Evolutionary conservation across 2,329 filamentous ascomycete species (phyloP).

Genomic region (Onygenales sp.): DNA sequence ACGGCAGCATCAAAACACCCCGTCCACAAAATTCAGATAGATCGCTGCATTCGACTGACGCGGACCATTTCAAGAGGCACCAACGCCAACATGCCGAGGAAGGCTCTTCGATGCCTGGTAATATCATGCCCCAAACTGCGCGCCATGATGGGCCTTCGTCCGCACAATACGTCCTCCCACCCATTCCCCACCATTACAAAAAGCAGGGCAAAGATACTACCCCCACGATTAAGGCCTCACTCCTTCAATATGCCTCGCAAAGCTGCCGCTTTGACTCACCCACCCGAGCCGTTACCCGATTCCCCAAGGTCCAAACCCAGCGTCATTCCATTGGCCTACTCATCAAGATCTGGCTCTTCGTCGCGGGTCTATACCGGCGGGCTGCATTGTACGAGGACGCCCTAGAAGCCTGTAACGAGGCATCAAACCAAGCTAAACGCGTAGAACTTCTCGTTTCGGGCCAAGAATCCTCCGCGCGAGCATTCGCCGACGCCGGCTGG

Average conservation of each 20-base stretch:
- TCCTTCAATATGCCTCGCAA: slow-evolving; percentile 29
- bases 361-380: slow-evolving; percentile 77
- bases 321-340: slow-evolving; percentile 51
- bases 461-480: slow-evolving; percentile 53
- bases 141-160: slow-evolving; percentile 2
- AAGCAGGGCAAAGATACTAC: slow-evolving; percentile 23
- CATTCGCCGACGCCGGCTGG: slow-evolving; percentile 61
- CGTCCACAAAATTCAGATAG: slow-evolving; percentile 15
- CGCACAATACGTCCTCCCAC: slow-evolving; percentile 19
- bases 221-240: slow-evolving; percentile 32
- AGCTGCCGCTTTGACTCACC: slow-evolving; percentile 30
- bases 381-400: slow-evolving; percentile 73
- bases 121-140: slow-evolving; percentile 1
- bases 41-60: slow-evolving; percentile 6
- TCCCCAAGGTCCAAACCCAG: slow-evolving; percentile 42
- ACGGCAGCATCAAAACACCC: slow-evolving; percentile 22
- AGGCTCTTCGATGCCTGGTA: neutral
- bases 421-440: slow-evolving; percentile 60
- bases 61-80: slow-evolving; percentile 1
- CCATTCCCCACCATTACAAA: slow-evolving; percentile 27
- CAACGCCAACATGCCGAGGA: slow-evolving; percentile 1
- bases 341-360: slow-evolving; percentile 79
- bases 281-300: slow-evolving; percentile 37
- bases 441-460: slow-evolving; percentile 59
- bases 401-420: slow-evolving; percentile 70